Evolutionary conservation across 2,329 filamentous ascomycete genomes (phyloP), one percentile per base, ranked within the genome.

Genomic region (Cryphonectria carpinicola): DNA sequence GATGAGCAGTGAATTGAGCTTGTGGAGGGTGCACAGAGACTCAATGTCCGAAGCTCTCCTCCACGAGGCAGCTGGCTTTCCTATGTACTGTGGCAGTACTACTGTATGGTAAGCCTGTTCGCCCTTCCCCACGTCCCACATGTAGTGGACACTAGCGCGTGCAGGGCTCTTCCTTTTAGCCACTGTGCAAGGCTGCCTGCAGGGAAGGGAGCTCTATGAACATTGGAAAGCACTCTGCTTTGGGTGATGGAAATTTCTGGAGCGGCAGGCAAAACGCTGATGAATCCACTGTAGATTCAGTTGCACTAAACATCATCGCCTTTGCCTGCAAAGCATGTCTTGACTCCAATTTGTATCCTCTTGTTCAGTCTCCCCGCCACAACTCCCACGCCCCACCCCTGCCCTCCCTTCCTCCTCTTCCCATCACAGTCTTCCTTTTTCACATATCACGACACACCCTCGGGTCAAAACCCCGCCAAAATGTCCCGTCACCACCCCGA

Each of bases 401-500:
- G 10, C 10, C 37, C 37, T 37, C 19, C 54, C 46, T 54, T 43
- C 32, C 41, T 41, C 43, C 10, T 63, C 43, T 39, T 6, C 39
- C 39, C 7, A 10, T 54, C 14, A 3, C 35, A 19, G 22, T 39
- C 4, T 46, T 14, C n/a, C 28, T 37, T 39, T 32, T 22, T 37
- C 43, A 37, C n/a, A 46, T 19, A 32, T 8, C 54, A 43, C 41
- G 22, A 37, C 22, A n/a, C 46, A 7, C 1, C 25, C 32, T 41
- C 46, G 17, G 1, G 63, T 22, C 68, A 14, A 67, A 14, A 67
- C 49, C 22, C 37, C 66, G 35, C 73, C 79, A 86, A 49, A 79
- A 97, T 97, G 94, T 97, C 94, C 79, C 93, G 94, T 84, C 94
- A 97, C 88, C 94, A 98, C 82, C 95, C 95, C 82, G 96, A 99